Percentiles rank a stretch among this genome's conserved stretches.
Conservation (phyloP, 257 asterid genomes). For the Asclepias syriaca region DNA sequence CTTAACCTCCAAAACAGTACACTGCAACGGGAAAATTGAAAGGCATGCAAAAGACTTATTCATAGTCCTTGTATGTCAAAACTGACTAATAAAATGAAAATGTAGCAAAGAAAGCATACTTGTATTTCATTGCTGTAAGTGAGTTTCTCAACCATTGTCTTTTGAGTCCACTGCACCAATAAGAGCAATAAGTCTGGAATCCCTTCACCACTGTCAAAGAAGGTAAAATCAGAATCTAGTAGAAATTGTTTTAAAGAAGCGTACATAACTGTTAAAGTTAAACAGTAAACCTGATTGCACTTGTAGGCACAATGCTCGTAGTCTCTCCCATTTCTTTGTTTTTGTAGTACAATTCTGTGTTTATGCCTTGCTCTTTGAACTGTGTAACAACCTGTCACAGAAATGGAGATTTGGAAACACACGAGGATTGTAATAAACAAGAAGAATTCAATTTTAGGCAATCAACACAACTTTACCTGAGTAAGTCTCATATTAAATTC, state of each 20-base stretch:
- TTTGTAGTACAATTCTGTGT: constrained; percentile 82
- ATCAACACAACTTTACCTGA: constrained; percentile 36
- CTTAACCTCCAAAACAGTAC: constrained; percentile 98
- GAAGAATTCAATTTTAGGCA: not conserved
- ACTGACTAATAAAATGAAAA: not conserved
- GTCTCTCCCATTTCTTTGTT: constrained; percentile 90
- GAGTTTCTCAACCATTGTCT: constrained; percentile 74
- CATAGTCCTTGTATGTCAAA: not conserved
- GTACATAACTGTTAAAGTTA: constrained; percentile 8
- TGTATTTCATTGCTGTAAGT: constrained; percentile 80
- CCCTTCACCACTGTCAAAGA: constrained; percentile 78
- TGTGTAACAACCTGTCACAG: constrained; percentile 55
- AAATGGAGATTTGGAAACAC: not conserved
- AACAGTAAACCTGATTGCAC: constrained; percentile 78
- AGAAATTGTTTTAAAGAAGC: constrained; percentile 9
- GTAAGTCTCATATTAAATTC: constrained; percentile 70
- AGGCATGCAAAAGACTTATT: constrained; percentile 18
- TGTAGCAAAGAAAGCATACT: constrained; percentile 39
- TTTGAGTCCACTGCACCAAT: constrained; percentile 88
- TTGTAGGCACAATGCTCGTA: constrained; percentile 83
- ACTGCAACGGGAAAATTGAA: constrained; percentile 39
- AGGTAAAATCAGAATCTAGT: constrained; percentile 6
- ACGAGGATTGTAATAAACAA: not conserved
- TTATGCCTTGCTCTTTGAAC: constrained; percentile 92
- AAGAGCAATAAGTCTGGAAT: constrained; percentile 75